phyloP scores from a whole-genome alignment of 352 stramenopile species.

The Globisporangium paroecandrum region DNA sequence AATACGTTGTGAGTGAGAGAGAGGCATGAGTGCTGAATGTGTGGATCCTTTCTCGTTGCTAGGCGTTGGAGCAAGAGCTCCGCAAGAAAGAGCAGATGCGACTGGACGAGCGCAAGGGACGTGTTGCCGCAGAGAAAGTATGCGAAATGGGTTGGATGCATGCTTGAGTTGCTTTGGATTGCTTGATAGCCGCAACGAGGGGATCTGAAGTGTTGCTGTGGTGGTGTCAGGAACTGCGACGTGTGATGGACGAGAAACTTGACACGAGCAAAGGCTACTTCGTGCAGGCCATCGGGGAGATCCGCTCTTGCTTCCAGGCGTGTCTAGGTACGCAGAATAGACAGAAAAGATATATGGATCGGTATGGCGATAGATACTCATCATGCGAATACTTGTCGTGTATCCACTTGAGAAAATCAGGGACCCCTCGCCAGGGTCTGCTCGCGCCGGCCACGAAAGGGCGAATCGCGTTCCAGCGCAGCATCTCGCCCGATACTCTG shows the following conservation, averaged over 20 bases:
- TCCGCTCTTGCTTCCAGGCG: constrained; percentile 77
- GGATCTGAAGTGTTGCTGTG: background rate
- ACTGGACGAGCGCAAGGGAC: constrained; percentile 53
- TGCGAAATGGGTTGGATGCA: background rate
- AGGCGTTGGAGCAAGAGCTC: constrained; percentile 37
- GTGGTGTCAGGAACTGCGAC: constrained; percentile 49
- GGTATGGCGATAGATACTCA: background rate
- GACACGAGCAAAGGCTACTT: constrained; percentile 73
- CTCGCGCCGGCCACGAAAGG: constrained; percentile 69
- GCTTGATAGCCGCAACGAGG: too few species aligned
- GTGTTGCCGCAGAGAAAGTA: constrained; percentile 68
- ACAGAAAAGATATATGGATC: background rate
- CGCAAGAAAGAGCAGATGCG: constrained; percentile 55
- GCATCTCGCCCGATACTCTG: constrained; percentile 74
- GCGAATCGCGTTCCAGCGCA: constrained; percentile 76
- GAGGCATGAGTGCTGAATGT: background rate
- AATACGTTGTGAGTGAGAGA: background rate
- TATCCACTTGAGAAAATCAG: constrained; percentile 18
- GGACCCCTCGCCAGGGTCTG: constrained; percentile 80
- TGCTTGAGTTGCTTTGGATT: background rate
- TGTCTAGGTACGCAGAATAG: constrained; percentile 36
- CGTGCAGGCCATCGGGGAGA: constrained; percentile 71
- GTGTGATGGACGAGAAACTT: constrained; percentile 71
- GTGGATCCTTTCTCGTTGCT: background rate
- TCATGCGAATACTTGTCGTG: background rate